Conservation (phyloP, 2,329 filamentous ascomycete genomes). For the Teratosphaeria destructans region DNA sequence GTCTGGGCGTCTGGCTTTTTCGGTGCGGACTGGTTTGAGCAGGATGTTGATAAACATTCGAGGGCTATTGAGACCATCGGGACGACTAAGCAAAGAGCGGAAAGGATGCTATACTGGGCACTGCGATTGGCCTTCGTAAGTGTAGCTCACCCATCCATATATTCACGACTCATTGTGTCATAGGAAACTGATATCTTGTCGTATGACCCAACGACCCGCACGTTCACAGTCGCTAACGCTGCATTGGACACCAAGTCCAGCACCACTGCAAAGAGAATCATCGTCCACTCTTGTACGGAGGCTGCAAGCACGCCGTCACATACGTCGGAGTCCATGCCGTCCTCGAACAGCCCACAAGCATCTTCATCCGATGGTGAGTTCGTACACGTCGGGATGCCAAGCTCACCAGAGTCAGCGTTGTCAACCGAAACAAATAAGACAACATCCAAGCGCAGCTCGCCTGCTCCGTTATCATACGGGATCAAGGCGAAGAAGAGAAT, state of each 20-base stretch:
- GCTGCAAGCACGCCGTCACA: neutral
- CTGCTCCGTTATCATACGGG: neutral
- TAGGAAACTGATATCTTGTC: neutral
- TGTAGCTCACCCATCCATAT: neutral
- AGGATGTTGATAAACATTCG: conserved; percentile 23
- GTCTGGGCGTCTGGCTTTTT: conserved; percentile 49
- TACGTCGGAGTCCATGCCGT: neutral
- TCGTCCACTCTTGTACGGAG: neutral
- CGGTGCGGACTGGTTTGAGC: conserved; percentile 49
- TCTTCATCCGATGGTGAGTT: conserved; percentile 1
- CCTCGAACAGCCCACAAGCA: neutral
- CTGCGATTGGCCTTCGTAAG: conserved; percentile 5
- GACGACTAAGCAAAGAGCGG: neutral
- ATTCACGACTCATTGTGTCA: neutral
- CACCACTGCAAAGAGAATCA: neutral
- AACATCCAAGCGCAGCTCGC: neutral
- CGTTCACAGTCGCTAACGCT: neutral
- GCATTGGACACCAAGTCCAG: neutral
- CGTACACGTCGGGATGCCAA: conserved; percentile 1
- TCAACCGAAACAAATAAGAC: neutral
- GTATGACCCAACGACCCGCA: neutral
- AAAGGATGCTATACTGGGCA: conserved; percentile 2
- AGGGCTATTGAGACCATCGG: conserved; percentile 1
- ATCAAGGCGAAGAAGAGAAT: neutral
- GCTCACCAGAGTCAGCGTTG: neutral